Evolutionary conservation across 2,329 filamentous ascomycete genomes (phyloP).

Genomic region (Fusarium caatingaense): DNA sequence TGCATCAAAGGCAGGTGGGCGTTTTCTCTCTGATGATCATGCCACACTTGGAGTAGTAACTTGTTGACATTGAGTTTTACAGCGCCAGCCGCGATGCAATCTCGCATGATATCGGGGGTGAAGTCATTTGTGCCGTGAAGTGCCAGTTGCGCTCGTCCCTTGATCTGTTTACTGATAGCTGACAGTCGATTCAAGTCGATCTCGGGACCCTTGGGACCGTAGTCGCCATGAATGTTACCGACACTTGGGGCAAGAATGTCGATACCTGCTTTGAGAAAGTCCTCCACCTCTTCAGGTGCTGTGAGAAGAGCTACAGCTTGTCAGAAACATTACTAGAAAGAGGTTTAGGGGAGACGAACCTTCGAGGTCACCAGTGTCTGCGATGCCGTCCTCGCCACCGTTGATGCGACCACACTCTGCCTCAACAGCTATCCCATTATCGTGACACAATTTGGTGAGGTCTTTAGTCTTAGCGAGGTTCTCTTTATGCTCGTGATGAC

Average conservation of each 20-base stretch:
- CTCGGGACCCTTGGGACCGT: conserved; percentile 72
- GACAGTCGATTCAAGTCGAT: conserved; percentile 63
- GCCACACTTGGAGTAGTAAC: conserved; percentile 55
- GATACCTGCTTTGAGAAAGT: conserved; percentile 78
- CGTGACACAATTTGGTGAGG: conserved; percentile 1
- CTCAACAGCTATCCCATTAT: conserved; percentile 21
- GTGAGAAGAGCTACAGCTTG: conserved; percentile 58
- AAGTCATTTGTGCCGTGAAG: conserved; percentile 70
- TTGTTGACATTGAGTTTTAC: conserved; percentile 70
- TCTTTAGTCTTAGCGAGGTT: conserved; percentile 10
- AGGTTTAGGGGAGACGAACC: conserved; percentile 38
- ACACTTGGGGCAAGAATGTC: conserved; percentile 80
- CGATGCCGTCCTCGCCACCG: conserved; percentile 73
- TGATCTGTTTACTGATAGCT: conserved; percentile 47
- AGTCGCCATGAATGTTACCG: conserved; percentile 81
- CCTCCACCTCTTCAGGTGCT: conserved; percentile 74
- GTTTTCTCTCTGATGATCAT: conserved; percentile 12
- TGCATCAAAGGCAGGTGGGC: conserved; percentile 9
- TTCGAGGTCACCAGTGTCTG: conserved; percentile 64
- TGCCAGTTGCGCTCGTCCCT: conserved; percentile 57
- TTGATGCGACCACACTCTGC: conserved; percentile 50
- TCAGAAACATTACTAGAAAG: background rate
- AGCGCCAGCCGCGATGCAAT: conserved; percentile 64
- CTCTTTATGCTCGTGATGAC: conserved; percentile 3
- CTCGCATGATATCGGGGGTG: conserved; percentile 59